A percentile compares a stretch with the other conserved stretches of the same genome.
Evolutionary conservation across 768 basidiomycete genomes (phyloP).

Genomic region (Lentinula aciculospora): DNA sequence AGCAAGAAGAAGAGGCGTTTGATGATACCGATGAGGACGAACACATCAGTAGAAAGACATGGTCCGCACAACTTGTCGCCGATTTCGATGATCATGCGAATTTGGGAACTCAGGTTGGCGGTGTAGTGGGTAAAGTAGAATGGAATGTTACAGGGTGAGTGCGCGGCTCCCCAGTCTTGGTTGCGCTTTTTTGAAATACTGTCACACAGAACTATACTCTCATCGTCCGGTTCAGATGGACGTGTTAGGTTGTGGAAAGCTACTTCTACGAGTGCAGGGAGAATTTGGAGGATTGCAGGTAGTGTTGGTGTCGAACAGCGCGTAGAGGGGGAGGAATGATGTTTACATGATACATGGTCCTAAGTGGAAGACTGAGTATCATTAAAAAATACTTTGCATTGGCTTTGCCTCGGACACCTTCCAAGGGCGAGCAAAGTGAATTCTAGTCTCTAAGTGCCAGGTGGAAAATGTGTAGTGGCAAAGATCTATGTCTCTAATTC

Average conservation of each 20-base stretch:
- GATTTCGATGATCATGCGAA: constrained; percentile 77
- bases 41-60: no score
- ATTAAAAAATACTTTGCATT: no score
- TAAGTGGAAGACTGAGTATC: no score
- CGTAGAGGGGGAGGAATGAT: no score
- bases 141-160: constrained; percentile 88
- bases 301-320: constrained; percentile 70
- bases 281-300: constrained; percentile 80
- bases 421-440: no score
- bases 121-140: constrained; percentile 61
- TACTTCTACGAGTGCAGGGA: constrained; percentile 67
- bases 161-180: background rate
- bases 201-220: constrained; percentile 65
- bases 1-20: constrained; percentile 24
- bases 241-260: constrained; percentile 83
- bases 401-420: no score
- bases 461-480: no score
- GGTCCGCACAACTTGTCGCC: constrained; percentile 73
- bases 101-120: constrained; percentile 34
- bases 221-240: constrained; percentile 80
- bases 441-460: no score
- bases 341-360: no score
- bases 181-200: background rate
- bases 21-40: constrained; percentile 40
- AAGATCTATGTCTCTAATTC: no score